These are phyloP conservation scores for sorghum (Sorghum bicolor) DNA, from an alignment of 176 grass and related monocot species.

Conservation along the genomic window DNA sequence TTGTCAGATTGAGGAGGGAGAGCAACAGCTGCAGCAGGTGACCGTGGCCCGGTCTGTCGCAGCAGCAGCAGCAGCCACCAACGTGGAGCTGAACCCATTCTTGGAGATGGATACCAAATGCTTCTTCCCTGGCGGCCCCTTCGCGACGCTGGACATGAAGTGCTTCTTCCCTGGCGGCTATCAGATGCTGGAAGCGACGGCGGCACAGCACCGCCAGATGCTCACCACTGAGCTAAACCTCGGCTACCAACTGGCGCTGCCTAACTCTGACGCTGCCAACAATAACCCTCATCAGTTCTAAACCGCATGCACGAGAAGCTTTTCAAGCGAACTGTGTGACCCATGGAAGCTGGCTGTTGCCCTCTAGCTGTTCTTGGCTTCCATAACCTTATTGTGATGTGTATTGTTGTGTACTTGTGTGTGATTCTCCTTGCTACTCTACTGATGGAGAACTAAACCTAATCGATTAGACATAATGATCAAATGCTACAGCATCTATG, in stretches of 20 bases:
- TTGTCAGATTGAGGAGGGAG: slow-evolving; percentile 49
- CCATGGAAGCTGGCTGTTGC: background rate
- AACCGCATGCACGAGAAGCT: background rate
- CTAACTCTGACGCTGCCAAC: background rate
- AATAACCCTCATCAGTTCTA: slow-evolving; percentile 21
- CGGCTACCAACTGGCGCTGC: slow-evolving; percentile 37
- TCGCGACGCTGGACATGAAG: slow-evolving; percentile 50
- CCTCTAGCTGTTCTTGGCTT: background rate
- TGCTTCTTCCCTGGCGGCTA: slow-evolving; percentile 41
- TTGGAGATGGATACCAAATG: slow-evolving; percentile 49
- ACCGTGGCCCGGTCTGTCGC: slow-evolving; percentile 33
- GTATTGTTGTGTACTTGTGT: slow-evolving; percentile 11
- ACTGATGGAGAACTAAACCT: background rate
- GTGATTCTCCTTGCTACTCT: background rate
- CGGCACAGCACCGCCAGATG: slow-evolving; percentile 16
- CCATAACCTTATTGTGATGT: slow-evolving; percentile 14
- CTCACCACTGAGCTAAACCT: slow-evolving; percentile 55
- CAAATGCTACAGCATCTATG: background rate
- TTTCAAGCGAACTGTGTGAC: background rate
- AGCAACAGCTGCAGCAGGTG: slow-evolving; percentile 46
- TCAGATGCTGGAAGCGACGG: slow-evolving; percentile 14
- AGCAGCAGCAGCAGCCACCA: background rate
- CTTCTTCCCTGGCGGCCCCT: slow-evolving; percentile 40
- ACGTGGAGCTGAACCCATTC: slow-evolving; percentile 24
- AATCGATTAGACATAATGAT: slow-evolving; percentile 9